phyloP scores from a whole-genome alignment of 2,329 filamentous ascomycete species.

The Colletotrichum musae region DNA sequence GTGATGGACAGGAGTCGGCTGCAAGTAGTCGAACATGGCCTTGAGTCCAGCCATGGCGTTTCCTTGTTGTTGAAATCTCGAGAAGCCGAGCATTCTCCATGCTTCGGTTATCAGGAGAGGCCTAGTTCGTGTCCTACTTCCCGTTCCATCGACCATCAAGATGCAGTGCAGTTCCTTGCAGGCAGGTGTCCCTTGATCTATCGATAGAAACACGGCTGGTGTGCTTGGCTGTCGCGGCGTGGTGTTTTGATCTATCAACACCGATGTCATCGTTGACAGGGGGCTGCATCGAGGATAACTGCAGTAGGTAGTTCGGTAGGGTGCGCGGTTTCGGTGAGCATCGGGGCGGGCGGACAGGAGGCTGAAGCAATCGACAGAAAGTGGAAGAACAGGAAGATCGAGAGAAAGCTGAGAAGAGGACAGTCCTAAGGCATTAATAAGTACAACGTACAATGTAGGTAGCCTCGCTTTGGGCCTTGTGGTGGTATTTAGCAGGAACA shows the following conservation, averaged over 20 bases:
- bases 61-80: constrained; percentile 5
- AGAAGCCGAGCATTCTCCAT: constrained; percentile 5
- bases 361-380: too few relatives aligned
- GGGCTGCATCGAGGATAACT: background rate
- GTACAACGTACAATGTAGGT: constrained; percentile 7
- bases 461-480: background rate
- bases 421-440: background rate
- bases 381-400: too few relatives aligned
- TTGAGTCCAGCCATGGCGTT: background rate
- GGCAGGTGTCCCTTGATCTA: background rate
- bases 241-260: constrained; percentile 1
- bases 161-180: constrained; percentile 7
- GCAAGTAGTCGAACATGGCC: background rate
- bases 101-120: background rate
- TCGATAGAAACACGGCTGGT: constrained; percentile 5
- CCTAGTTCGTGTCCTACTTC: background rate
- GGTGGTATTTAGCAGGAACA: too few relatives aligned
- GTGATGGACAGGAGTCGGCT: background rate
- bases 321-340: too few relatives aligned
- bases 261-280: too few relatives aligned
- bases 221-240: background rate
- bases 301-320: background rate
- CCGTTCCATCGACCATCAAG: background rate
- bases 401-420: background rate
- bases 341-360: too few relatives aligned